Base-by-base conservation (phyloP, 2,329 filamentous ascomycete species). In the Aureobasidium sp. region DNA sequence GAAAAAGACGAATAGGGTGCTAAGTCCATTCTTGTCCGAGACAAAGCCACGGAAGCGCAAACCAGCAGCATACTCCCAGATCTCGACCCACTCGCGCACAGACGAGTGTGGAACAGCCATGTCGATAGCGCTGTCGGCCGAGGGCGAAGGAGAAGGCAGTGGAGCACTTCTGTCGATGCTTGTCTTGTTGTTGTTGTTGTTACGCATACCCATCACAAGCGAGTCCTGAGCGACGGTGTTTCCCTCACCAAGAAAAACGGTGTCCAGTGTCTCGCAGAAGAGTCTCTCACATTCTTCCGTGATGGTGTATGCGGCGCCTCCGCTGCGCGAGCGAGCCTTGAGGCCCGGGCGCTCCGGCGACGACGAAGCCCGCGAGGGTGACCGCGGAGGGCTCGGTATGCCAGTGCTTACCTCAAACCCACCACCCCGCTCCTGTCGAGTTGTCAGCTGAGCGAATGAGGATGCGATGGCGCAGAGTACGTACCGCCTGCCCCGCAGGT, bases 261-360 rank as follows among this genome's bases (percentile, higher is more conserved):
- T 80, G 79, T 84, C 88, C 86, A 96, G 89, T 83, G 86, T 87
- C 87, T 93, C 90, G 80, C 92, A 96, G 85, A 96, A 95, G 87
- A 96, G 93, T 83, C 92, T 96, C 91, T 96, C 92, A 96, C 92
- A 95, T 90, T 96, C 91, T 91, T 88, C 91, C 89, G 88, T 91
- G 83, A 96, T 95, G 81, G 87, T 86, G 79, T 89, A 85, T 88
- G 90, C 86, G 87, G 91, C 91, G 90, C 91, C 91, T 89, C 88
- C 88, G 87, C 75, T 78, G 69, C 69, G 67, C 69, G 63, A 65
- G 64, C 69, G 67, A 58, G 64, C 66, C 61, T 63, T 64, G 46
- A 67, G 64, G 59, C 65, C 63, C 29, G 67, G 67, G 50, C 67
- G 67, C 57, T 42, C 53, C 25, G 60, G 58, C 40, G 65, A 64